Conservation (phyloP, 306 rosid genomes). For the Alnus glutinosa region DNA sequence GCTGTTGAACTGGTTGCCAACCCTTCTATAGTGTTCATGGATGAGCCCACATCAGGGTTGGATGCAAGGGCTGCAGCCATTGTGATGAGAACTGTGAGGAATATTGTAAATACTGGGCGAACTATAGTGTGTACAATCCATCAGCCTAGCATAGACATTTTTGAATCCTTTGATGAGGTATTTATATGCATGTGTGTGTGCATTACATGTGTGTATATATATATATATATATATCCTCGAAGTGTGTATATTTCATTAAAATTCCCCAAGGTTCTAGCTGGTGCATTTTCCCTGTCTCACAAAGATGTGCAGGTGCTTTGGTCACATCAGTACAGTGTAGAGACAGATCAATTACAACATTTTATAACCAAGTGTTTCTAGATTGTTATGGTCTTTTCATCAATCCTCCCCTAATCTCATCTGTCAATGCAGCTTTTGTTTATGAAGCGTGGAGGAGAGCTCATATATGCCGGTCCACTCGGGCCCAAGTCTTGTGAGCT, state of each 20-base stretch:
- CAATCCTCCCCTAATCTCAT: slow-evolving; percentile 23
- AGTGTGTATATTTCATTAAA: neutral
- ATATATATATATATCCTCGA: neutral
- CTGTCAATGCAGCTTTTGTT: slow-evolving; percentile 69
- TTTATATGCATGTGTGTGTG: slow-evolving; percentile 2
- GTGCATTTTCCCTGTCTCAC: neutral
- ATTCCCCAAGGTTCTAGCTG: slow-evolving; percentile 2
- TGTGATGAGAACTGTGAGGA: slow-evolving; percentile 99
- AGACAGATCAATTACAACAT: slow-evolving; percentile 22
- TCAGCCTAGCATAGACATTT: slow-evolving; percentile 98
- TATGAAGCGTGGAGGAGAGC: slow-evolving; percentile 99
- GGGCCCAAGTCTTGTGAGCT: slow-evolving; percentile 89
- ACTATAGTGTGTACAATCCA: slow-evolving; percentile 98
- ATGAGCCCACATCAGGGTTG: slow-evolving; percentile 97
- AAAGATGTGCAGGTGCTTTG: neutral
- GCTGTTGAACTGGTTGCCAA: slow-evolving; percentile 96
- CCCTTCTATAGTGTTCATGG: slow-evolving; percentile 96
- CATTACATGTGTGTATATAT: neutral
- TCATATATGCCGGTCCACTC: slow-evolving; percentile 97
- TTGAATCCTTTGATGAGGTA: slow-evolving; percentile 99
- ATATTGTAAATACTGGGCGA: slow-evolving; percentile 93
- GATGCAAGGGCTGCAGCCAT: slow-evolving; percentile 98
- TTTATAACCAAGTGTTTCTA: slow-evolving; percentile 19
- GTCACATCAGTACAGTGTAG: neutral
- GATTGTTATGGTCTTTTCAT: slow-evolving; percentile 13